Conservation (phyloP, 768 basidiomycete genomes). For the Auricularia sp. region DNA sequence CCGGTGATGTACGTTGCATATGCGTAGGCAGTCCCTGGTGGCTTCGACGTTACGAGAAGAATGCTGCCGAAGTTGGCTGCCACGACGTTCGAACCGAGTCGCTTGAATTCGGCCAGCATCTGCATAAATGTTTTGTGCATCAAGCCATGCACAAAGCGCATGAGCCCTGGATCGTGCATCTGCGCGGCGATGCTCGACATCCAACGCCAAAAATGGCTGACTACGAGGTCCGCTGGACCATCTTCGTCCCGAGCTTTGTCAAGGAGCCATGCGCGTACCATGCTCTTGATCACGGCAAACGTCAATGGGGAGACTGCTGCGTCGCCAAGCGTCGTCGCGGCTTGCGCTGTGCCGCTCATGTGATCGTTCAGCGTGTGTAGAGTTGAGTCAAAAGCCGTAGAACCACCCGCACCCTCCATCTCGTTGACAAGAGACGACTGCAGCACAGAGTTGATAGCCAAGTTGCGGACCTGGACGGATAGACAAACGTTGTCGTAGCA, state of each 20-base stretch:
- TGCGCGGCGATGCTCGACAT: constrained; percentile 74
- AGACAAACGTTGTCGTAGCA: constrained; percentile 90
- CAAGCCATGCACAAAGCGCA: constrained; percentile 86
- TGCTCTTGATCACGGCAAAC: constrained; percentile 72
- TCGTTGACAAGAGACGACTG: constrained; percentile 96
- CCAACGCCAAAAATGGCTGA: constrained; percentile 99
- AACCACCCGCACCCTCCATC: constrained; percentile 88
- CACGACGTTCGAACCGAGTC: constrained; percentile 85
- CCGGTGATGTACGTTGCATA: constrained; percentile 93
- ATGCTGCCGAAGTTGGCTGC: constrained; percentile 91
- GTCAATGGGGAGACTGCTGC: constrained; percentile 79
- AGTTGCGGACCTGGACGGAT: constrained; percentile 79
- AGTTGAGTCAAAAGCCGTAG: constrained; percentile 88
- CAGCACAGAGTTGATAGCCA: constrained; percentile 88
- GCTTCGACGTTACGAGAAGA: constrained; percentile 87
- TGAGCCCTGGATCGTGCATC: constrained; percentile 87
- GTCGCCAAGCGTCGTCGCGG: constrained; percentile 79
- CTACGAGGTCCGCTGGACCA: constrained; percentile 52
- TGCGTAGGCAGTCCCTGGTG: constrained; percentile 88
- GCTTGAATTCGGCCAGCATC: constrained; percentile 89
- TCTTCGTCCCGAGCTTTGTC: constrained; percentile 58
- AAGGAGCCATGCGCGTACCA: constrained; percentile 86
- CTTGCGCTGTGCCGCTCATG: constrained; percentile 51
- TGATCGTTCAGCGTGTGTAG: constrained; percentile 89
- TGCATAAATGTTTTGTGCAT: constrained; percentile 99